These are phyloP conservation scores for Streptanthus diversifolius DNA, from an alignment of 345 rosid genomes.

Conservation along the genomic window DNA sequence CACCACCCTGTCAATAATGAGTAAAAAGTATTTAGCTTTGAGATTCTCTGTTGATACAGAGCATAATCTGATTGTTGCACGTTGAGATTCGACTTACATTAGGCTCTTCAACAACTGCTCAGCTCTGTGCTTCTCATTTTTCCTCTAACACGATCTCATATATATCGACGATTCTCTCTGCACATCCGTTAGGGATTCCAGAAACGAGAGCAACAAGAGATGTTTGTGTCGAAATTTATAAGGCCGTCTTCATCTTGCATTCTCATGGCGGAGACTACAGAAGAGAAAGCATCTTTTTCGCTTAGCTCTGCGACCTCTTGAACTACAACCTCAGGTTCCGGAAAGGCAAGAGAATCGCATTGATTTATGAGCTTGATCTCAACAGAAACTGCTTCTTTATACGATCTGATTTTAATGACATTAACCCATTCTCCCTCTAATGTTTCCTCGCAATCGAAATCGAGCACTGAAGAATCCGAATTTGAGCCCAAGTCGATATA, in stretches of 20 bases:
- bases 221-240: slow-evolving; percentile 79
- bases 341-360: slow-evolving; percentile 5
- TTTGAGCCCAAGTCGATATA: slow-evolving; percentile 23
- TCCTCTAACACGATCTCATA: slow-evolving; percentile 48
- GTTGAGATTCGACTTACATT: slow-evolving; percentile 42
- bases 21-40: not conserved
- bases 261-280: slow-evolving; percentile 47
- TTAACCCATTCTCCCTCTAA: slow-evolving; percentile 64
- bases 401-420: slow-evolving; percentile 40
- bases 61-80: slow-evolving; percentile 2
- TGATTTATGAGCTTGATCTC: slow-evolving; percentile 54
- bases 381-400: slow-evolving; percentile 45
- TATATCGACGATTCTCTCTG: slow-evolving; percentile 45
- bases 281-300: slow-evolving; percentile 32
- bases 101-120: slow-evolving; percentile 51
- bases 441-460: slow-evolving; percentile 47
- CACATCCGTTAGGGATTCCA: slow-evolving; percentile 78
- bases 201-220: slow-evolving; percentile 84
- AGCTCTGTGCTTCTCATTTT: slow-evolving; percentile 68
- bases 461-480: slow-evolving; percentile 36
- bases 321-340: slow-evolving; percentile 14
- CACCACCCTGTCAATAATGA: slow-evolving; percentile 50
- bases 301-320: slow-evolving; percentile 21
- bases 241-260: slow-evolving; percentile 34
- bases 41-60: not conserved